Evolutionary conservation across 345 rosid genomes (phyloP), one percentile per base, ranked within the genome.

Genomic region (Geranium brycei): DNA sequence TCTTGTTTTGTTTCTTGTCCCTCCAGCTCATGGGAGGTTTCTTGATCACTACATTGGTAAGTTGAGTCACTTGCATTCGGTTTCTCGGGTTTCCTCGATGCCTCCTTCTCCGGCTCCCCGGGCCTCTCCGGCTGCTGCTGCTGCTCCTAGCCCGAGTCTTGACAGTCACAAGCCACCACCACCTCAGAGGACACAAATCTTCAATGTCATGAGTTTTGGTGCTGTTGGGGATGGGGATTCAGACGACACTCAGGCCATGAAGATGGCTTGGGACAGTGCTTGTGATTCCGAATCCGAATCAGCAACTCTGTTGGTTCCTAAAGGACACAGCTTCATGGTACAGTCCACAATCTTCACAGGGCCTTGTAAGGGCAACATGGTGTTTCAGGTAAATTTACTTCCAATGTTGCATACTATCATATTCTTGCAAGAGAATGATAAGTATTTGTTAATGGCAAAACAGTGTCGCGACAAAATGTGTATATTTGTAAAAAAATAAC

Each of bases 281-380:
- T 89, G 98, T 57, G 78, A 71, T 65, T 63, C 61, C 2, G 72
- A 73, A 68, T 0, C 51, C 86, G 1, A 60, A 69, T 67, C 58
- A 1, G 58, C 71, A 13, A 47, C 53, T 7, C 13, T 92, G 59
- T 68, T 80, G 67, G 88, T 75, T 61, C 98, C 98, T 61, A 67
- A 60, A 67, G 88, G 90, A 38, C 82, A 72, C 63, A 66, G 81
- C 64, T 95, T 88, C 76, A 79, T 85, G 91, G 82, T 90, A 59
- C 97, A 85, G 30, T 87, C 99, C 19, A 84, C 91, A 28, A 88
- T 95, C 62, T 95, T 95, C 75, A 84, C 95, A 1, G 97, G 97
- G 69, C 99, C 99, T 77, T 91, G 97, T 68, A 87, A 78, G 62
- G 78, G 79, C 62, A 79, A 75, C 72, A 69, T 86, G 51, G 64